Evolutionary conservation across 306 rosid genomes (phyloP).

Genomic region (Prunus armeniaca): DNA sequence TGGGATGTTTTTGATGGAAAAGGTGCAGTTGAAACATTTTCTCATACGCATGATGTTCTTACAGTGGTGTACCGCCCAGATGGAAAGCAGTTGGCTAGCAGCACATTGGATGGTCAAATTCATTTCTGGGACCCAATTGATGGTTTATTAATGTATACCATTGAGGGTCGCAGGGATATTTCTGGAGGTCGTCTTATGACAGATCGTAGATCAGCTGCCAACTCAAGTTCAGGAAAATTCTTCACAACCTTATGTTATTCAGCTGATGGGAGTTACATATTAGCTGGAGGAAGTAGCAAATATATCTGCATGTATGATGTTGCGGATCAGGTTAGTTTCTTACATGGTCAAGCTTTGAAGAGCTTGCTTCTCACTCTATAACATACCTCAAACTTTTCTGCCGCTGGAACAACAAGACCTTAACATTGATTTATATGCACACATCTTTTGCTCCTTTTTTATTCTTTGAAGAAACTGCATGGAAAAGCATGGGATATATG

Average conservation of each 20-base stretch:
- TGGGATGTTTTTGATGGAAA: conserved; percentile 95
- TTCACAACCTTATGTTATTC: conserved; percentile 88
- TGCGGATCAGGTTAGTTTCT: conserved; percentile 77
- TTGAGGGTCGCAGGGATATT: conserved; percentile 91
- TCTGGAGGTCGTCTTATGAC: conserved; percentile 93
- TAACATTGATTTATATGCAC: background rate
- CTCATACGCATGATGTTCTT: conserved; percentile 88
- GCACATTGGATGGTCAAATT: conserved; percentile 95
- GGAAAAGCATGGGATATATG: background rate
- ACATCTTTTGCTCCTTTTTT: background rate
- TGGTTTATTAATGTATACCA: conserved; percentile 77
- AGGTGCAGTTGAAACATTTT: conserved; percentile 85
- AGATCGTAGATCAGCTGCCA: conserved; percentile 87
- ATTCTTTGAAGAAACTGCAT: background rate
- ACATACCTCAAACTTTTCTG: background rate
- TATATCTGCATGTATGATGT: conserved; percentile 94
- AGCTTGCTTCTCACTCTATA: background rate
- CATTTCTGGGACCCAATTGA: conserved; percentile 96
- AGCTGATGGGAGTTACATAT: conserved; percentile 91
- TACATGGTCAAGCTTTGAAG: background rate
- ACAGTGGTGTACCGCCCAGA: conserved; percentile 88
- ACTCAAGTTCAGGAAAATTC: conserved; percentile 77
- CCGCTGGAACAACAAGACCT: background rate
- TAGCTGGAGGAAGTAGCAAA: conserved; percentile 92
- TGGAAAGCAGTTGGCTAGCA: conserved; percentile 94